A percentile compares a stretch with the other conserved stretches of the same genome.
phyloP scores from a whole-genome alignment of 495 filamentous ascomycete species.

The Xylaria palmicola region DNA sequence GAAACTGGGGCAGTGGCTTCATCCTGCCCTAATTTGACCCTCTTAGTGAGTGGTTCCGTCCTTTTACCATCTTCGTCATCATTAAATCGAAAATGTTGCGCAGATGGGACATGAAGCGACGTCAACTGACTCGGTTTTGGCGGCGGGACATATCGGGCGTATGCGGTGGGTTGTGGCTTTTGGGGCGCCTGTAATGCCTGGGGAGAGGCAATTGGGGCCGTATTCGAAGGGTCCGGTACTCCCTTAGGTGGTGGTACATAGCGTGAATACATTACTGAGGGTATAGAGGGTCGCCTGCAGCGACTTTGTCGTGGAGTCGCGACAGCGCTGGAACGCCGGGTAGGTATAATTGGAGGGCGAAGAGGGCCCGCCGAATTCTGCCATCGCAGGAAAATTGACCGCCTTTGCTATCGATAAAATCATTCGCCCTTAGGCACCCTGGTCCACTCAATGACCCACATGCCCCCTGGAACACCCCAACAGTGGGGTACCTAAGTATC shows the following conservation, averaged over 20 bases:
- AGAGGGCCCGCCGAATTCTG: constrained; percentile 17
- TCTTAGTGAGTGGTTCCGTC: constrained; percentile 24
- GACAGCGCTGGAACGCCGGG: no score
- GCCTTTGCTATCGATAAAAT: constrained; percentile 20
- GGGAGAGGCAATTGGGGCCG: constrained; percentile 10
- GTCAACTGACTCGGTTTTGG: constrained; percentile 18
- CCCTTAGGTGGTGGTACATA: constrained; percentile 45
- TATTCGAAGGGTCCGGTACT: not conserved
- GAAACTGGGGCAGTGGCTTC: not conserved
- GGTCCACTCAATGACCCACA: no score
- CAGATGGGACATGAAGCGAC: constrained; percentile 8
- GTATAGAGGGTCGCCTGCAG: constrained; percentile 22
- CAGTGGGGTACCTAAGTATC: not conserved
- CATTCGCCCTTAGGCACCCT: not conserved
- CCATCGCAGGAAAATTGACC: constrained; percentile 31
- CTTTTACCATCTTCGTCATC: constrained; percentile 13
- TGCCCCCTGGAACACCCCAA: no score
- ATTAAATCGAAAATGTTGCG: constrained; percentile 25
- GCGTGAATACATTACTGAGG: constrained; percentile 47
- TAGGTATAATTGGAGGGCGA: no score
- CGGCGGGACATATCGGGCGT: constrained; percentile 45
- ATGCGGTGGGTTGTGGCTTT: constrained; percentile 29
- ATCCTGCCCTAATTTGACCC: constrained; percentile 21
- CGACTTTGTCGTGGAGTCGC: not conserved
- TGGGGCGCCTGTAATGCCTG: constrained; percentile 12